A percentile compares a stretch with the other conserved stretches of the same genome.
phyloP scores from a whole-genome alignment of 805 yeast species.

The Yueomyces sp. region DNA sequence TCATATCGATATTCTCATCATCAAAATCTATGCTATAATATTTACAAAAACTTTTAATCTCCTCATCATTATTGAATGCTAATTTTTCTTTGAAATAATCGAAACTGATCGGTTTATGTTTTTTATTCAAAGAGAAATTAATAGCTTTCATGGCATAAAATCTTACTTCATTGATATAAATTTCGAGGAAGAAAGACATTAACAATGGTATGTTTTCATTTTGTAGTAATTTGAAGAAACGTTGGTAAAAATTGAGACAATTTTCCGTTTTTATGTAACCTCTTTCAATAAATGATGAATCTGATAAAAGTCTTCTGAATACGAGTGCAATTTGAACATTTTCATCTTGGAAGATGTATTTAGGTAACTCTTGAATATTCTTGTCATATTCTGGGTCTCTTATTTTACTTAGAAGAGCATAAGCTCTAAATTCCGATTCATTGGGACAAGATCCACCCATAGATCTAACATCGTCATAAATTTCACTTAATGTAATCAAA shows the following conservation, averaged over 20 bases:
- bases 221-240: slow-evolving; percentile 48
- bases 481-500: slow-evolving; percentile 74
- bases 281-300: slow-evolving; percentile 44
- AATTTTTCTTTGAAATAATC: slow-evolving; percentile 34
- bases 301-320: slow-evolving; percentile 52
- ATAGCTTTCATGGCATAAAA: slow-evolving; percentile 59
- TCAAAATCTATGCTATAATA: slow-evolving; percentile 45
- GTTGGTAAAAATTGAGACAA: slow-evolving; percentile 43
- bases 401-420: slow-evolving; percentile 64
- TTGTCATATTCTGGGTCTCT: slow-evolving; percentile 79
- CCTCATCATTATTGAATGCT: slow-evolving; percentile 52
- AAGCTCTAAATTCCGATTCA: slow-evolving; percentile 90
- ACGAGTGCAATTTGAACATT: slow-evolving; percentile 59
- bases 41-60: slow-evolving; percentile 41
- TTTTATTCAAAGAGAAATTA: slow-evolving; percentile 52
- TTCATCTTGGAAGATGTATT: slow-evolving; percentile 35
- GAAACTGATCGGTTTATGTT: slow-evolving; percentile 51
- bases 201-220: slow-evolving; percentile 47
- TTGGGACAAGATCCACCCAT: slow-evolving; percentile 39
- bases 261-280: slow-evolving; percentile 43
- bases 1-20: slow-evolving; percentile 30
- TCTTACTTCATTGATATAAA: slow-evolving; percentile 67
- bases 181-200: slow-evolving; percentile 62
- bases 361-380: slow-evolving; percentile 57
- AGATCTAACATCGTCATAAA: slow-evolving; percentile 67